Base-by-base conservation (phyloP, 129 eudicot genomes). In the Flaveria linearis region DNA sequence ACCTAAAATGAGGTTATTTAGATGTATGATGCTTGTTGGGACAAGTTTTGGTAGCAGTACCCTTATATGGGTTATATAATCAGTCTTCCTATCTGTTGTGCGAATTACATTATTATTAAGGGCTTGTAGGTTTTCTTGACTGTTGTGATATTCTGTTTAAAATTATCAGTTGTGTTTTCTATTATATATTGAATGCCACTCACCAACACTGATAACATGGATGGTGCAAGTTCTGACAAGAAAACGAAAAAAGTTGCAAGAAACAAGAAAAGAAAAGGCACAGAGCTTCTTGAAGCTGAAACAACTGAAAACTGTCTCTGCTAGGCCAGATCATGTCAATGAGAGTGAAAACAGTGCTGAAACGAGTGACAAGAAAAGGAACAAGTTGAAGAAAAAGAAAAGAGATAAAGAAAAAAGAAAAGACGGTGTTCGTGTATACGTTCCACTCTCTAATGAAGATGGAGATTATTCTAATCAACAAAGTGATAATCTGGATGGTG, bases 361-460 rank as follows among this genome's bases (percentile, higher is more conserved):
- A 76, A 77, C 5, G 28, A 78, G 55, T 66, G 81, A 71, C 39
- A 72, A 76, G 56, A 68, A 58, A 74, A 67, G 23, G 47, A 82
- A 49, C 39, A 84, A 84, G 65, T 33, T 58, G 57, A 80, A 58
- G 74, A 78, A 84, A 78, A 84, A 82, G 69, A 84, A 72, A 71
- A 78, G 81, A 57, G 84, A 66, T 15, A 75, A 62, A 50, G 84
- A 61, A 67, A 71, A 72, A 79, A 71, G 15, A 10, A 77, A 68
- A 77, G 74, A 75, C 30, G 57, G 9, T 20, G 43, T 26, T 72
- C 26, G 17, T 68, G 45, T 71, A 58, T 16, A 61, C 26, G 80
- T 16, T 61, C 57, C 43, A 5, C 61, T 28, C 23, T 53, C 58
- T 56, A 30, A 65, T 26, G 79, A 52, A 67, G 82, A 26, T 82